Evolutionary conservation across 139 green algal genomes (phyloP).

Genomic region (Edaphochlamys debaryana): DNA sequence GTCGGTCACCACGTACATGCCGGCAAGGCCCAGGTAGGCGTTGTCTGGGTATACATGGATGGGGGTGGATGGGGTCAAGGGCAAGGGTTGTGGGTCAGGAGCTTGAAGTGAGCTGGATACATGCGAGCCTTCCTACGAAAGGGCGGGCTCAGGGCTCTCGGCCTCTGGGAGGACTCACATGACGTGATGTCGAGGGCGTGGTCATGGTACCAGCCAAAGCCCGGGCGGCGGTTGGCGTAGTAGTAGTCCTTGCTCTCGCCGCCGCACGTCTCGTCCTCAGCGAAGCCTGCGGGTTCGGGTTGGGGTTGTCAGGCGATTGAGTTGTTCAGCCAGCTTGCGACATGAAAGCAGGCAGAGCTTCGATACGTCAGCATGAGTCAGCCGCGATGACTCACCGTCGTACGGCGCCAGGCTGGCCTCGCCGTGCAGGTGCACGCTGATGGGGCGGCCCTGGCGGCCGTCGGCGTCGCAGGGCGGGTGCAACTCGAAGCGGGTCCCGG

Average conservation of each 20-base stretch:
- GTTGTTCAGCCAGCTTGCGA: too few relatives aligned
- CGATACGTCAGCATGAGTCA: too few relatives aligned
- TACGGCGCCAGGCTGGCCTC: background rate
- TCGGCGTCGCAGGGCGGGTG: background rate
- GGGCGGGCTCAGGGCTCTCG: too few relatives aligned
- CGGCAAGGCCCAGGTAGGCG: background rate
- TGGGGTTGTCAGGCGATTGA: too few relatives aligned
- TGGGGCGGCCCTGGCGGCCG: background rate
- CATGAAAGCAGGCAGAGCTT: too few relatives aligned
- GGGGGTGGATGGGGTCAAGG: background rate
- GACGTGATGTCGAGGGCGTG: constrained; percentile 17
- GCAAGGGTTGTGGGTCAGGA: background rate
- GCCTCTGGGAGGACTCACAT: background rate
- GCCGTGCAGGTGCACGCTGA: background rate
- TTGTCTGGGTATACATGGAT: background rate
- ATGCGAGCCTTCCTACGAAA: too few relatives aligned
- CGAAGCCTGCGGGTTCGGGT: background rate
- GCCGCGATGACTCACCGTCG: background rate
- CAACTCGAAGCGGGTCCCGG: background rate
- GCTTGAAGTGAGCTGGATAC: background rate
- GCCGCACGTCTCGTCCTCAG: constrained; percentile 15
- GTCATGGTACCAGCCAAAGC: constrained; percentile 1
- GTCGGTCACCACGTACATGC: constrained; percentile 6
- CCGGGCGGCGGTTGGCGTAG: background rate
- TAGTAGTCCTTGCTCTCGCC: constrained; percentile 33